Evolutionary conservation across 805 yeast genomes (phyloP).

Genomic region (Saccharomycopsis selenospora): DNA sequence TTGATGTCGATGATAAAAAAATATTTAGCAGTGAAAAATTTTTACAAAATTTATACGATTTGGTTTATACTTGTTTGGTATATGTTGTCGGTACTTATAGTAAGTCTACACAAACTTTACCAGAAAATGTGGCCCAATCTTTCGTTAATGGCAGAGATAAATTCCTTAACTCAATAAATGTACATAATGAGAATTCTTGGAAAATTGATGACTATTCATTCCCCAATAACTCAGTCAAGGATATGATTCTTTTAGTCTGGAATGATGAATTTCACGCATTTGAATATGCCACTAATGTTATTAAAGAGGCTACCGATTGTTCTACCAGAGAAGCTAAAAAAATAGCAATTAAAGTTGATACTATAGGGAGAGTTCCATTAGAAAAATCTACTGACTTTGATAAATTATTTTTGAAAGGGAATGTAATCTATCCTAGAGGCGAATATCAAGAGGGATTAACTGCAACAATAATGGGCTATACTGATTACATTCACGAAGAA

Average conservation of each 20-base stretch:
- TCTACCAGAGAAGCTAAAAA: conserved; percentile 26
- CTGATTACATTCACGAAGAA: conserved; percentile 45
- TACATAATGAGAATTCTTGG: conserved; percentile 7
- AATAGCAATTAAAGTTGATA: conserved; percentile 40
- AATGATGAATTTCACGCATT: conserved; percentile 70
- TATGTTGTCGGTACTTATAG: conserved; percentile 23
- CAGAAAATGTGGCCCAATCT: conserved; percentile 7
- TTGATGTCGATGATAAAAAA: background rate
- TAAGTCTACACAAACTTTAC: conserved; percentile 10
- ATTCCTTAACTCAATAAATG: too few species aligned
- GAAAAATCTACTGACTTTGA: conserved; percentile 28
- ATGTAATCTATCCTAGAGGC: conserved; percentile 8
- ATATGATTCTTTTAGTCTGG: conserved; percentile 56
- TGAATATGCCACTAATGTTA: conserved; percentile 44
- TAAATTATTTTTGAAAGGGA: conserved; percentile 21
- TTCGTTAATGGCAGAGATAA: background rate
- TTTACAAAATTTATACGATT: conserved; percentile 47
- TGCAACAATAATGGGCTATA: conserved; percentile 44
- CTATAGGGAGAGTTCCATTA: conserved; percentile 44
- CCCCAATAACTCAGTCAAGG: conserved; percentile 21
- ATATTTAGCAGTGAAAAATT: conserved; percentile 44
- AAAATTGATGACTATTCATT: conserved; percentile 7
- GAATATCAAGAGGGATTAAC: conserved; percentile 43
- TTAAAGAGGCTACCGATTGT: conserved; percentile 29
- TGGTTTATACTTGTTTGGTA: conserved; percentile 31